Conservation (phyloP, 2,329 filamentous ascomycete genomes). For the Intubia oerlemansii region DNA sequence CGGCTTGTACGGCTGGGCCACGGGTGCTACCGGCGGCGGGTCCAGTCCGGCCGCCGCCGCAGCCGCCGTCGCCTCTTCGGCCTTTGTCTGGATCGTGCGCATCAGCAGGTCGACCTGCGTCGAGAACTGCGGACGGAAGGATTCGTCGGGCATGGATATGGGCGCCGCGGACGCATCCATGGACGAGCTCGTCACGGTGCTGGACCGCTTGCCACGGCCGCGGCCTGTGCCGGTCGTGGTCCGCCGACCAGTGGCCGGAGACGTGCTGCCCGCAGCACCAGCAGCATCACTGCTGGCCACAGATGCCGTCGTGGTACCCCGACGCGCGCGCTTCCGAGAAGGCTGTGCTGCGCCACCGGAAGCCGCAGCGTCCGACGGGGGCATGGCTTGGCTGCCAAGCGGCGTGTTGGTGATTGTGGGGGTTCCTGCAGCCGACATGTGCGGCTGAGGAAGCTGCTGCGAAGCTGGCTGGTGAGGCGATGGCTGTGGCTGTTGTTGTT, state of each 20-base stretch:
- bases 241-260: no score
- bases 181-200: slow-evolving; percentile 7
- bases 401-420: slow-evolving; percentile 15
- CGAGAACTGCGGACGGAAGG: slow-evolving; percentile 33
- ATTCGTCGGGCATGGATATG: slow-evolving; percentile 7
- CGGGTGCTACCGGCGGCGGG: no score
- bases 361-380: not conserved
- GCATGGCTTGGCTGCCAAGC: not conserved
- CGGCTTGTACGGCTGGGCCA: no score
- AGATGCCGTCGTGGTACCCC: not conserved
- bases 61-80: slow-evolving; percentile 14
- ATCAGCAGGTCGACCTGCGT: slow-evolving; percentile 76
- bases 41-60: no score
- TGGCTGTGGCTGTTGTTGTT: not conserved
- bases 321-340: not conserved
- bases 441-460: not conserved
- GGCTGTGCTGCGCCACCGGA: not conserved
- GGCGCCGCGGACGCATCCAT: slow-evolving; percentile 21
- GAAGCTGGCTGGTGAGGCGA: no score
- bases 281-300: not conserved
- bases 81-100: slow-evolving; percentile 63
- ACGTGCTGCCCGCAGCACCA: not conserved
- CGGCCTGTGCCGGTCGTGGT: not conserved
- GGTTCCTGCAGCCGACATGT: slow-evolving; percentile 8
- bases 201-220: not conserved